Evolutionary conservation across 2,329 filamentous ascomycete species (phyloP).

Genomic region (Fusarium vanettenii): DNA sequence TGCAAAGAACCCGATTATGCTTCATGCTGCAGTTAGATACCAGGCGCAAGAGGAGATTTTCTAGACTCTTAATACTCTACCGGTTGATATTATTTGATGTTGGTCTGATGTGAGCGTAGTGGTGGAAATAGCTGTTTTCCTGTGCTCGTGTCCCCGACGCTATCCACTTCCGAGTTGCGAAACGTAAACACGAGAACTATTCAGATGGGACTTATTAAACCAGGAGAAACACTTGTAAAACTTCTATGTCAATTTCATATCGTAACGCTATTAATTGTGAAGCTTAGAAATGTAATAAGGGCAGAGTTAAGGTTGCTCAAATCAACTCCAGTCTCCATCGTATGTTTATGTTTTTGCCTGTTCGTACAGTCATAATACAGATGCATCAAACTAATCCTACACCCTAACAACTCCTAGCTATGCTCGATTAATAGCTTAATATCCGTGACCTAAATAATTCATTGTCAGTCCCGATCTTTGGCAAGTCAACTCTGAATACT

Average conservation of each 20-base stretch:
- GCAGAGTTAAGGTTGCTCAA: background rate
- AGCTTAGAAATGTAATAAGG: background rate
- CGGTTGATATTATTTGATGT: no score
- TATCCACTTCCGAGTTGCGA: no score
- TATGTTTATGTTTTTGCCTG: constrained; percentile 6
- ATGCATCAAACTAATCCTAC: background rate
- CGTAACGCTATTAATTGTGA: background rate
- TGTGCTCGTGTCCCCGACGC: no score
- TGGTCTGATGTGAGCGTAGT: no score
- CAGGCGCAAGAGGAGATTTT: no score
- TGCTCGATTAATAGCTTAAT: background rate
- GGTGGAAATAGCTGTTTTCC: no score
- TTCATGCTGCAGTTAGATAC: no score
- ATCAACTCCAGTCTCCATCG: background rate
- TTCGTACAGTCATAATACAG: constrained; percentile 23
- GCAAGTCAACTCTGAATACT: constrained; percentile 45
- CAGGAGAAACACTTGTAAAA: background rate
- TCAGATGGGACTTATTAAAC: background rate
- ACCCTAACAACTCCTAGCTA: background rate
- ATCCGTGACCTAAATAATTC: constrained; percentile 20
- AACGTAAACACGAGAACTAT: background rate
- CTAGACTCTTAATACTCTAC: no score
- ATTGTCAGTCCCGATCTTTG: background rate
- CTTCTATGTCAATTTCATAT: background rate
- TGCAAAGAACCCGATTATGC: background rate